Evolutionary conservation across 768 basidiomycete species (phyloP).

Genomic region (Collybia sordida): DNA sequence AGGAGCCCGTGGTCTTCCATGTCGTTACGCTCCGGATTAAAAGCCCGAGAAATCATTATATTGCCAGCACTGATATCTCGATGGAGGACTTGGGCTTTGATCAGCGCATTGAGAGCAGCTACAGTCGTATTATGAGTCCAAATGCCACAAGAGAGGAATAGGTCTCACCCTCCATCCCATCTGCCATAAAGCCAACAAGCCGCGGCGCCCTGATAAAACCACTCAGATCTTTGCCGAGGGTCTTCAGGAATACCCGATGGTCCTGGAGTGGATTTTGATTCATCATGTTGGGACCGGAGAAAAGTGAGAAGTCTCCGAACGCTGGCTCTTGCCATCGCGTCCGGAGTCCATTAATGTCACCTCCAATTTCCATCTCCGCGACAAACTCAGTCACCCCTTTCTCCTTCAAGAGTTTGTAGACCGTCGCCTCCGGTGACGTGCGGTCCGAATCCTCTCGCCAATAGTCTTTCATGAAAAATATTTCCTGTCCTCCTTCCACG

Average conservation of each 20-base stretch:
- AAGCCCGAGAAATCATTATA: not conserved
- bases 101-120: not conserved
- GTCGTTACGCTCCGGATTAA: not conserved
- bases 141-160: no score
- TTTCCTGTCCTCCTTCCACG: not conserved
- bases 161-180: conserved; percentile 2
- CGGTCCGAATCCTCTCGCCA: conserved; percentile 18
- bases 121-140: no score
- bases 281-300: not conserved
- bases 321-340: not conserved
- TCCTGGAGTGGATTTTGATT: not conserved
- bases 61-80: conserved; percentile 5
- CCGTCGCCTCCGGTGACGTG: conserved; percentile 17
- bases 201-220: not conserved
- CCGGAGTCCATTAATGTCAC: conserved; percentile 14
- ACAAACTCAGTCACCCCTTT: conserved; percentile 15
- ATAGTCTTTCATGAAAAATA: conserved; percentile 29
- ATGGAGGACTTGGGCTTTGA: not conserved
- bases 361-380: conserved; percentile 16
- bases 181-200: not conserved
- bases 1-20: not conserved
- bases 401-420: conserved; percentile 16
- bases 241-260: not conserved
- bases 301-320: not conserved
- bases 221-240: not conserved